Percentiles rank a stretch among this genome's conserved stretches.
phyloP scores from a whole-genome alignment of 345 rosid species.

The Excoecaria agallocha region DNA sequence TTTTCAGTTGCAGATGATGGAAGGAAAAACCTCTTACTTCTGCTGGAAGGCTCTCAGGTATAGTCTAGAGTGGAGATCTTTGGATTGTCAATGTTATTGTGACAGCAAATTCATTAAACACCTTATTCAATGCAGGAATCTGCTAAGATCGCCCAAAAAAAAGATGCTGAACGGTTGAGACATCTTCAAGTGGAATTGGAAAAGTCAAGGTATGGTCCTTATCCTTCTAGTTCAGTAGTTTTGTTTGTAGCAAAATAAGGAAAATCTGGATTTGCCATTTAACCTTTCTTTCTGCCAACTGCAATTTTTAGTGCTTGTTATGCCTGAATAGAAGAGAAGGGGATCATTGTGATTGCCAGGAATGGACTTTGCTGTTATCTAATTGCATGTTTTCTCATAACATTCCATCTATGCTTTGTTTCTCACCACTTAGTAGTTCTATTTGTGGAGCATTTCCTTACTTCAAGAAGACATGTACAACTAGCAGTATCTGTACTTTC shows the following conservation, averaged over 20 bases:
- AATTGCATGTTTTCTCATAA: neutral
- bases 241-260: neutral
- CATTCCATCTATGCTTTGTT: neutral
- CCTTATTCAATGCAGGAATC: slow-evolving; percentile 57
- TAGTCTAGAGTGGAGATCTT: slow-evolving; percentile 2
- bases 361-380: neutral
- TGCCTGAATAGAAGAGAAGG: neutral
- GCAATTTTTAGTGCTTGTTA: neutral
- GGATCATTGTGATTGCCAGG: neutral
- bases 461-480: neutral
- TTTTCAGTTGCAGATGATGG: slow-evolving; percentile 44
- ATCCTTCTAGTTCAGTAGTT: neutral
- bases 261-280: neutral
- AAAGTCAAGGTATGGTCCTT: slow-evolving; percentile 55
- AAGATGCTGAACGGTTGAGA: slow-evolving; percentile 57
- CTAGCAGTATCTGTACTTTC: neutral
- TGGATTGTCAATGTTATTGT: neutral
- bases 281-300: neutral
- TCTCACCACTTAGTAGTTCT: neutral
- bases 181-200: slow-evolving; percentile 76
- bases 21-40: slow-evolving; percentile 54
- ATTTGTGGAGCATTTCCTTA: neutral
- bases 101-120: slow-evolving; percentile 10
- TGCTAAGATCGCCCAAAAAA: slow-evolving; percentile 72
- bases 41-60: slow-evolving; percentile 91